Base-by-base conservation (phyloP, 2,329 filamentous ascomycete genomes). In the Reticulascus tulasneorum region DNA sequence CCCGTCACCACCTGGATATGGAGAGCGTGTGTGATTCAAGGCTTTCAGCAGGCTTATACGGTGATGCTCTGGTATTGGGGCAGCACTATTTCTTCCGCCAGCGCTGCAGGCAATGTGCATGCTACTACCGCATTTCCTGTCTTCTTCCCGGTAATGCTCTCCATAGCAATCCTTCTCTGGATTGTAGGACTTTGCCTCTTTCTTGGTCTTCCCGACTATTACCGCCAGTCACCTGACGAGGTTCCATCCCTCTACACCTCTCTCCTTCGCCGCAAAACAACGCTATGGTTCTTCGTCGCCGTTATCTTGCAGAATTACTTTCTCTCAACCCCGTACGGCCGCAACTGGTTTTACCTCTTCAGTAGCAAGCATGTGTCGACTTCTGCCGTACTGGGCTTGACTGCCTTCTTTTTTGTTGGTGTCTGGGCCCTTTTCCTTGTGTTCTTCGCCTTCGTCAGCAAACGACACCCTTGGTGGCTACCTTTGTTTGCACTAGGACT, bases 41-140 rank as follows among this genome's bases (percentile, higher is more conserved):
- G 80, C 26, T 79, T 77, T 7, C 79, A 83, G 49, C 79, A 84
- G 51, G 63, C 79, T 44, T 84, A 83, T 53, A 69, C 81, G 33
- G 71, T 78, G 17, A 73, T 69, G 7, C 65, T 84, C 10, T 84
- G 79, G 79, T 82, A 76, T 52, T 84, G 80, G 80, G 80, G 79
- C 20, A 36, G 30, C 23, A 24, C 40, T n/a, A 37, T 40, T 16
- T 42, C 40, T 16, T n/a, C n/a, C n/a, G n/a, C n/a, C n/a, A n/a
- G n/a, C n/a, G n/a, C n/a, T n/a, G n/a, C n/a, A n/a, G n/a, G n/a
- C n/a, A n/a, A n/a, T n/a, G n/a, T n/a, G n/a, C n/a, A n/a, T n/a
- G n/a, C n/a, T n/a, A n/a, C n/a, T n/a, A n/a, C n/a, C n/a, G n/a
- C n/a, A n/a, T n/a, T n/a, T n/a, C n/a, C n/a, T n/a, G n/a, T n/a